Evolutionary conservation across 768 basidiomycete genomes (phyloP).

Genomic region (Filobasidium floriforme): DNA sequence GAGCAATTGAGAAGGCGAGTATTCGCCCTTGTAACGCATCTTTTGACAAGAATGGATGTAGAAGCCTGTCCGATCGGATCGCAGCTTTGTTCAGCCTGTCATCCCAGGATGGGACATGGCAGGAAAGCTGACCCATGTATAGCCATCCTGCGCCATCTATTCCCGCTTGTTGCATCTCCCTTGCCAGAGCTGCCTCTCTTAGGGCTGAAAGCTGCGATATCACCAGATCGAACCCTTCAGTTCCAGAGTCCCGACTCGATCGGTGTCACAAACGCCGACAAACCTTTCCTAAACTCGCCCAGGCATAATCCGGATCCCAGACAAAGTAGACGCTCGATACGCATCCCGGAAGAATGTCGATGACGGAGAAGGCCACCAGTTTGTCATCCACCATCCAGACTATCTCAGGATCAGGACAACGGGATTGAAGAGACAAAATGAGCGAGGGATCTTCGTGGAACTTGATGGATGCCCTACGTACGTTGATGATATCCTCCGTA

Average conservation of each 20-base stretch:
- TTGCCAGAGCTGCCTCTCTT: conserved; percentile 66
- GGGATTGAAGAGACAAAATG: too few species aligned
- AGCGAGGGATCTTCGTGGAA: too few species aligned
- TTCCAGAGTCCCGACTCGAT: too few species aligned
- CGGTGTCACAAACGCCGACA: conserved; percentile 18
- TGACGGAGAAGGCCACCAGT: conserved; percentile 74
- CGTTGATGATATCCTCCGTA: conserved; percentile 93
- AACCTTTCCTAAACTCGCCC: conserved; percentile 44
- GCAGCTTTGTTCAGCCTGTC: not conserved
- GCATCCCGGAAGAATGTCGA: conserved; percentile 81
- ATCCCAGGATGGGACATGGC: not conserved
- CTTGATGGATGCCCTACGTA: conserved; percentile 25
- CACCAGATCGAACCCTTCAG: too few species aligned
- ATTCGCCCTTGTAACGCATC: conserved; percentile 95
- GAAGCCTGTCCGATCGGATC: conserved; percentile 55
- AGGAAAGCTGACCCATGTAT: conserved; percentile 67
- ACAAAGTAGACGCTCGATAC: conserved; percentile 83
- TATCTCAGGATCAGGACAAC: conserved; percentile 12
- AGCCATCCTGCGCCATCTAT: conserved; percentile 57
- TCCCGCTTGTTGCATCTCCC: conserved; percentile 68
- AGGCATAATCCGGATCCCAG: conserved; percentile 55
- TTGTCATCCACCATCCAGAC: conserved; percentile 68
- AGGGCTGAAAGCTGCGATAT: conserved; percentile 66
- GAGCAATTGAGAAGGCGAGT: conserved; percentile 72
- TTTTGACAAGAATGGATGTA: conserved; percentile 88